phyloP scores from a whole-genome alignment of 371 early-diverging fungal genomes.

The Mucor lusitanicus region DNA sequence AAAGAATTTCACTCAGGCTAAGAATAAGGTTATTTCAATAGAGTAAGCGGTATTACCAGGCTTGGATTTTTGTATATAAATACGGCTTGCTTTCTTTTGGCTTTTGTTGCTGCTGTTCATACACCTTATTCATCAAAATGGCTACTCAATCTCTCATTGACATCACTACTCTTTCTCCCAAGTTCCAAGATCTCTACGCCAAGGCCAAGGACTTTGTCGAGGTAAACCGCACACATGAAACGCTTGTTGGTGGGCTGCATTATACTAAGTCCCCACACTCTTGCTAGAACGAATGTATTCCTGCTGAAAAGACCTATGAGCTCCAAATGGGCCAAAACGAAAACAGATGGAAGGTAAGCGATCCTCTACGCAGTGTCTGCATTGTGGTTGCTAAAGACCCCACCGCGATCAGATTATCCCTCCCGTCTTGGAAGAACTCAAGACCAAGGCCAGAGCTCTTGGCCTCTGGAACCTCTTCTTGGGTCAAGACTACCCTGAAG shows the following conservation, averaged over 20 bases:
- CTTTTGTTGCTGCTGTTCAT: not conserved
- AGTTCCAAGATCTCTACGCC: conserved; percentile 68
- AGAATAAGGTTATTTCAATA: conserved; percentile 11
- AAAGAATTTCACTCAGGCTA: conserved; percentile 5
- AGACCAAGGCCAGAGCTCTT: conserved; percentile 80
- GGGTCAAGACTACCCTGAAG: conserved; percentile 71
- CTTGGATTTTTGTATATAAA: not conserved
- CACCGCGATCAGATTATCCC: conserved; percentile 60
- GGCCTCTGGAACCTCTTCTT: conserved; percentile 97
- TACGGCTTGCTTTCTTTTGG: not conserved
- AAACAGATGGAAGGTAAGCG: conserved; percentile 77
- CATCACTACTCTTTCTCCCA: conserved; percentile 56
- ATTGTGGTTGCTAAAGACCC: not conserved
- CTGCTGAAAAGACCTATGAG: conserved; percentile 80
- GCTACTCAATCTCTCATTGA: conserved; percentile 50
- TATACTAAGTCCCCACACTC: not conserved
- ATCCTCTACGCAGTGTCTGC: too few relatives aligned
- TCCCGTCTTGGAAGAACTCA: conserved; percentile 84
- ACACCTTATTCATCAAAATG: conserved; percentile 16
- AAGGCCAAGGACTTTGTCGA: conserved; percentile 80
- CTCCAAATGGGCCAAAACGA: conserved; percentile 76
- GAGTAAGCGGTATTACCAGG: conserved; percentile 24
- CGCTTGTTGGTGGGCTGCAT: not conserved
- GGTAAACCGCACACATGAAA: conserved; percentile 36
- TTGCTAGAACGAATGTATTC: conserved; percentile 91